Evolutionary conservation across 768 basidiomycete genomes (phyloP).

Genomic region (Kwoniella mangroviensis): DNA sequence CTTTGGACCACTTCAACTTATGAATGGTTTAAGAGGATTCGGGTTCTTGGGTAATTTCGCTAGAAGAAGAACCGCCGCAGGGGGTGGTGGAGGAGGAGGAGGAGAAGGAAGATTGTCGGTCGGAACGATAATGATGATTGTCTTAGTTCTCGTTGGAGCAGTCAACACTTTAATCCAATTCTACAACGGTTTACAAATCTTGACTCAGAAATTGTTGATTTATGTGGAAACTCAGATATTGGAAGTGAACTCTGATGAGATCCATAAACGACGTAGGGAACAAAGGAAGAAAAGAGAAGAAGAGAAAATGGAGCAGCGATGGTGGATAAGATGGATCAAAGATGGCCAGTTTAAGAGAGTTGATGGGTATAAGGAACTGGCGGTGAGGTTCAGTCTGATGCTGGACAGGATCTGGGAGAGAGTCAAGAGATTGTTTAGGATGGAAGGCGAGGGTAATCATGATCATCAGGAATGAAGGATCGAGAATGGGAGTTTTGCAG

Average conservation of each 20-base stretch:
- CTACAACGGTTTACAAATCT: slow-evolving; percentile 23
- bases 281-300: slow-evolving; percentile 13
- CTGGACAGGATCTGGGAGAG: not conserved
- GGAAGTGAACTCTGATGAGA: slow-evolving; percentile 49
- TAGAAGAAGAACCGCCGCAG: slow-evolving; percentile 8
- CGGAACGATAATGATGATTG: slow-evolving; percentile 43
- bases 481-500: not conserved
- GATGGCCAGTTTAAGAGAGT: slow-evolving; percentile 31
- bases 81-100: not conserved
- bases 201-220: slow-evolving; percentile 32
- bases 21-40: slow-evolving; percentile 39
- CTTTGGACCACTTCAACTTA: slow-evolving; percentile 44
- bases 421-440: not conserved
- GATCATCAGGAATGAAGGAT: slow-evolving; percentile 4
- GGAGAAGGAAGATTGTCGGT: slow-evolving; percentile 1
- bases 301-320: slow-evolving; percentile 13
- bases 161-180: slow-evolving; percentile 39
- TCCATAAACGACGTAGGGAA: slow-evolving; percentile 2
- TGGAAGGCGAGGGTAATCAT: not conserved
- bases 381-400: slow-evolving; percentile 23
- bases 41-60: slow-evolving; percentile 40
- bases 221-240: slow-evolving; percentile 50
- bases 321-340: slow-evolving; percentile 35
- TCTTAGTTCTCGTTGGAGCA: slow-evolving; percentile 46
- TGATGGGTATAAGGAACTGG: slow-evolving; percentile 39